Conservation (phyloP, 202 grass and related monocot genomes). For the Digitaria exilis region DNA sequence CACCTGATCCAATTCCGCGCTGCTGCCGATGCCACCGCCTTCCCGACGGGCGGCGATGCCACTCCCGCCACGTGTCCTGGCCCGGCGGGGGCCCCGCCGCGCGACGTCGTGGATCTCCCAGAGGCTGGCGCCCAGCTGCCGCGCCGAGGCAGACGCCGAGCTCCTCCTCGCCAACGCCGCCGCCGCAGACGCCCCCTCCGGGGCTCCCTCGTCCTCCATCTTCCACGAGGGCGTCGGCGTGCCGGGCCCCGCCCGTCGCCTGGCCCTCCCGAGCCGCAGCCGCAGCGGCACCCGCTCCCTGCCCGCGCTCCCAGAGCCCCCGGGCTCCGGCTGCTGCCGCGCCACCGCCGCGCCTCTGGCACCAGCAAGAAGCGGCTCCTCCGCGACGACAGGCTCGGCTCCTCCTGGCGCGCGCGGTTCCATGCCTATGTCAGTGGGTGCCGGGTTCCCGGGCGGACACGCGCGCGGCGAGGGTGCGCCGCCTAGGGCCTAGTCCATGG, state of each 20-base stretch:
- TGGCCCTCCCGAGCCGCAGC: slow-evolving; percentile 55
- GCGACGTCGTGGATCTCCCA: slow-evolving; percentile 81
- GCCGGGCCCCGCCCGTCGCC: slow-evolving; percentile 32
- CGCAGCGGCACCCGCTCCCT: slow-evolving; percentile 58
- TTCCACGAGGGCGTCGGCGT: too few relatives aligned
- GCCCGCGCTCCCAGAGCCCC: background rate
- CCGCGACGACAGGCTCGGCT: background rate
- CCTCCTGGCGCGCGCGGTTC: background rate
- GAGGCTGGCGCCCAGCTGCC: slow-evolving; percentile 73
- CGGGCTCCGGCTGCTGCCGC: background rate
- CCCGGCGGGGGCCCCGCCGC: slow-evolving; percentile 29
- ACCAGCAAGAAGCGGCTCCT: background rate
- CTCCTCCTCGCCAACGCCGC: slow-evolving; percentile 30
- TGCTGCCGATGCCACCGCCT: background rate
- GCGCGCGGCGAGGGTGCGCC: too few relatives aligned
- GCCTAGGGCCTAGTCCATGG: slow-evolving; percentile 27
- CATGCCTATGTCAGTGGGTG: slow-evolving; percentile 34
- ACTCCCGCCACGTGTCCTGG: slow-evolving; percentile 37
- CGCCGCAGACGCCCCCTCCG: background rate
- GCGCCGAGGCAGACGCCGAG: slow-evolving; percentile 63
- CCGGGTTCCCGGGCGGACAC: background rate
- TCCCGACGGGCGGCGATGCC: background rate
- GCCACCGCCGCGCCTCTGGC: background rate
- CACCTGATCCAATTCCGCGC: slow-evolving; percentile 48
- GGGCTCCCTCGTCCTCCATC: too few relatives aligned